Conservation (phyloP, 148 eudicot species). For the Vaccinium corymbosum region DNA sequence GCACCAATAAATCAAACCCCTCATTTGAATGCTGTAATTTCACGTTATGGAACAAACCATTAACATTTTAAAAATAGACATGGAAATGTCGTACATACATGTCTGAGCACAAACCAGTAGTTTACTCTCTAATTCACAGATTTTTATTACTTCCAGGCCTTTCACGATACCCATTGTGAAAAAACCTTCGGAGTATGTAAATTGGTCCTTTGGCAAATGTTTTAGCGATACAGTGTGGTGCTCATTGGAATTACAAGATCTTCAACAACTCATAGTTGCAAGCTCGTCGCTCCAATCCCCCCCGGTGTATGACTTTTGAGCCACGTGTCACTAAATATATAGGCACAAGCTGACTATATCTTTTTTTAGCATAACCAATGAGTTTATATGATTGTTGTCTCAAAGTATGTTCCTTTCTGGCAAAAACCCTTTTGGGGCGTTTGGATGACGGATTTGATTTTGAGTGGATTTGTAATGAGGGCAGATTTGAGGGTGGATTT, state of each 20-base stretch:
- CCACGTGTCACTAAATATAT: not conserved
- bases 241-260: not conserved
- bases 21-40: not conserved
- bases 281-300: not conserved
- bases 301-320: not conserved
- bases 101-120: not conserved
- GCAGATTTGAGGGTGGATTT: no score
- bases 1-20: not conserved
- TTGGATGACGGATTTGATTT: no score
- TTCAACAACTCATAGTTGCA: not conserved
- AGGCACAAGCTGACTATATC: not conserved
- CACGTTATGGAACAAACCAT: not conserved
- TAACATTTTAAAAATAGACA: not conserved
- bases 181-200: no score
- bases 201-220: no score
- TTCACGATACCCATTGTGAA: no score
- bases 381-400: no score
- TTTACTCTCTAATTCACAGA: not conserved
- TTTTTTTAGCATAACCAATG: no score
- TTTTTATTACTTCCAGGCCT: not conserved
- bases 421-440: not conserved
- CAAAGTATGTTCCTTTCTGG: not conserved
- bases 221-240: not conserved
- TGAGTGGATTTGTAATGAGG: no score
- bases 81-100: not conserved